Evolutionary conservation across 2,329 filamentous ascomycete genomes (phyloP), one percentile per base, ranked within the genome.

Genomic region (Nothomitra cinnamomea): DNA sequence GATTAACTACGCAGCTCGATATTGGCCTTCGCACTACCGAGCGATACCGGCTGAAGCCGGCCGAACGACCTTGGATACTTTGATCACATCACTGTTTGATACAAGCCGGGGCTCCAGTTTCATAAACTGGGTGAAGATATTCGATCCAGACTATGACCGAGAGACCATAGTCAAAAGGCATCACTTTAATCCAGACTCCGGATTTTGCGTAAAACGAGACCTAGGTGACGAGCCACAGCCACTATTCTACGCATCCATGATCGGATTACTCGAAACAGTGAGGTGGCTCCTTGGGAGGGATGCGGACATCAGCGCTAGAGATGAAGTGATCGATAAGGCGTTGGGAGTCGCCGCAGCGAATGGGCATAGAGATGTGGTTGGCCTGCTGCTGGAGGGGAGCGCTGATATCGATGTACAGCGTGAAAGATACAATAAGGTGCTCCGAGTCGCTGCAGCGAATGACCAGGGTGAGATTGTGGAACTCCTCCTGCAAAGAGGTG

Each of bases 201-300:
- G n/a, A n/a, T n/a, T n/a, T n/a, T n/a, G n/a, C n/a, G n/a, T n/a
- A n/a, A n/a, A n/a, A n/a, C n/a, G n/a, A n/a, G n/a, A n/a, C n/a
- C n/a, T n/a, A n/a, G n/a, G n/a, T n/a, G n/a, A n/a, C n/a, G n/a
- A n/a, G n/a, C n/a, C n/a, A n/a, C n/a, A 12, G 22, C 13, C 50
- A 15, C 25, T 52, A 12, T 52, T 41, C 38, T 52, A 52, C 35
- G 50, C 50, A 52, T 51, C 2, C 24, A 19, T 52, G 15, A 22
- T 52, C 21, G 24, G 25, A 17, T 17, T 52, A 15, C 21, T 1
- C 25, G 50, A 52, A 22, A 22, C 21, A 19, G 50, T 40, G 38
- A 22, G 24, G 35, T 5, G 13, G 35, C 35, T 40, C 15, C 24
- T 52, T 32, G 38, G 19, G 13, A 36, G n/a, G 17, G 25, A 32